These are phyloP conservation scores for Vaccinium corymbosum DNA, from an alignment of 148 eudicot genomes.

Conservation along the genomic window DNA sequence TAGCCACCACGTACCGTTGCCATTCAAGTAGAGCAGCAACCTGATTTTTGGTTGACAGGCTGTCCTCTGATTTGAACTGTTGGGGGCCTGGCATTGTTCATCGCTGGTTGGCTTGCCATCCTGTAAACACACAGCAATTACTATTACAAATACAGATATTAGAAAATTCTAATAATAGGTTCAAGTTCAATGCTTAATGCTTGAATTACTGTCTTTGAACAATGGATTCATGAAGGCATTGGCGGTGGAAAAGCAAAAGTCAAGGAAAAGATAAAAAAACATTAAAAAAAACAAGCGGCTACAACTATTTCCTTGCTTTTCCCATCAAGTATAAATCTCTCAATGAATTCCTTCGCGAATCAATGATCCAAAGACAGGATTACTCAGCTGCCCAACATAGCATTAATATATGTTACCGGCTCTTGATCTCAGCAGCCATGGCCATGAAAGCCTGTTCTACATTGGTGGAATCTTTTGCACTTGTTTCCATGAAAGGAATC, in stretches of 20 bases:
- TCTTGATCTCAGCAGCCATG: conserved; percentile 51
- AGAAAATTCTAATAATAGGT: background rate
- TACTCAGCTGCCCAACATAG: background rate
- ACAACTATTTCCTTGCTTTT: background rate
- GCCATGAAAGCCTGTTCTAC: conserved; percentile 70
- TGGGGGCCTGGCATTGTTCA: conserved; percentile 51
- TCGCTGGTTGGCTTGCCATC: conserved; percentile 64
- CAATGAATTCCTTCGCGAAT: background rate
- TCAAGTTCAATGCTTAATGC: background rate
- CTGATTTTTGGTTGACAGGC: conserved; percentile 51
- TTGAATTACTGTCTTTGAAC: background rate
- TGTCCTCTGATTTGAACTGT: conserved; percentile 70
- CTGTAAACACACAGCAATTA: conserved; percentile 15
- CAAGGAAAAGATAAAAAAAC: background rate
- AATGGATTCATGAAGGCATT: background rate
- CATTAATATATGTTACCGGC: conserved; percentile 29
- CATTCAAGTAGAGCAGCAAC: conserved; percentile 59
- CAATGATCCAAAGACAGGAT: background rate
- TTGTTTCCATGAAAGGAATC: conserved; percentile 60
- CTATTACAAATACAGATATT: background rate
- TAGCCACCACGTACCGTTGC: background rate
- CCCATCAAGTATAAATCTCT: background rate
- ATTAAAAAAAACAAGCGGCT: background rate
- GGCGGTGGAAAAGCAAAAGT: background rate
- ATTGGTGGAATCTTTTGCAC: conserved; percentile 54